Base-by-base conservation (phyloP, 2,329 filamentous ascomycete species). In the Leptographium procerum region DNA sequence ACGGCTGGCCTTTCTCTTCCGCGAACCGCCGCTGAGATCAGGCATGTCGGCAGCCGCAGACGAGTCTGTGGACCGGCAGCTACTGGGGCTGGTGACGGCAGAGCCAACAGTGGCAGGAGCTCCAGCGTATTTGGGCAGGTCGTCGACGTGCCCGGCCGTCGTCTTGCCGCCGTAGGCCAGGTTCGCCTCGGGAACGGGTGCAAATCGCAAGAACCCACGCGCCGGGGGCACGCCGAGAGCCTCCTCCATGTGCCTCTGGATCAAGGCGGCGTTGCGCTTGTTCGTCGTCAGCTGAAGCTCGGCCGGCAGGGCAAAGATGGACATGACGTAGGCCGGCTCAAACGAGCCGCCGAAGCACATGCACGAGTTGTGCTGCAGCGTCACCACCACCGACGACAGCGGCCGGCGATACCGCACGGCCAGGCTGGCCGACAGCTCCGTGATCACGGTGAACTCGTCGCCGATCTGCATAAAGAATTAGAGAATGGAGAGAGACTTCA, bases 291-390 rank as follows among this genome's bases (percentile, higher is more conserved):
- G 82, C 61, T 86, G 84, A 59, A 94, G 74, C 63, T 89, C 80
- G 13, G 77, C 77, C 1, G 87, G 78, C 11, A 94, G 76, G 0
- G 89, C 85, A 40, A 81, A 85, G 60, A 96, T 81, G 36, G 83
- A 86, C 66, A 95, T 76, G 60, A 85, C 80, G 67, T 96, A 96
- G 24, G 89, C 88, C 4, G 89, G 87, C 55, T 91, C 86, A 62
- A 89, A 87, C 6, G 83, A 85, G 40, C 85, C 87, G 2, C 83
- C 87, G 61, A 92, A 86, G 58, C 89, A 75, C 64, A 96, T 81
- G 66, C 86, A 88, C 16, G 82, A 80, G 29, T 86, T 85, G 66
- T 94, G 88, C 48, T 87, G 81, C n/a, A 95, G 73, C 2, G 83
- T 86, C 52, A 95, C 82, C 67, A 88, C 82, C 59, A 95, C 84